Evolutionary conservation across 495 filamentous ascomycete genomes (phyloP).

Genomic region (Hypomontagnella monticulosa): DNA sequence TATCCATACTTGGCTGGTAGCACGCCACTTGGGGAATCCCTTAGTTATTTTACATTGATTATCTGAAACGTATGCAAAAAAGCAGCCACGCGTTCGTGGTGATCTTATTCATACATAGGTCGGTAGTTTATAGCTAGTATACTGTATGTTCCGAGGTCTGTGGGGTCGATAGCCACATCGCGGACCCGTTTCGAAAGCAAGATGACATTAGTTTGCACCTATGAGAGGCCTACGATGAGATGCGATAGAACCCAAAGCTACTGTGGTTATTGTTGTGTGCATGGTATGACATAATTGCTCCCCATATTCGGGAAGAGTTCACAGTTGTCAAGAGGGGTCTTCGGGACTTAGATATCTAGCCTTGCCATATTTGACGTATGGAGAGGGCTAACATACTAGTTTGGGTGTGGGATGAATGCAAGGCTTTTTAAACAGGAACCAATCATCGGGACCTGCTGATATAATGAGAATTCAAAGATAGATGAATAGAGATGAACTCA

Average conservation of each 20-base stretch:
- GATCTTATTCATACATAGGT: constrained; percentile 26
- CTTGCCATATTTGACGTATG: constrained; percentile 33
- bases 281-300: constrained; percentile 39
- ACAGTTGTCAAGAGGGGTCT: constrained; percentile 12
- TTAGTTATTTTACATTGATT: constrained; percentile 9
- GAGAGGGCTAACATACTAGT: constrained; percentile 12
- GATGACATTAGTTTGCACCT: constrained; percentile 31
- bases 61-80: constrained; percentile 39
- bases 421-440: constrained; percentile 19
- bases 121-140: constrained; percentile 18
- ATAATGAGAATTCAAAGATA: constrained; percentile 25
- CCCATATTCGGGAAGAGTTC: constrained; percentile 19
- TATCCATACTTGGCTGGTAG: constrained; percentile 11
- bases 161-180: constrained; percentile 24
- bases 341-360: constrained; percentile 38
- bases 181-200: constrained; percentile 26
- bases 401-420: constrained; percentile 12
- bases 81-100: constrained; percentile 32
- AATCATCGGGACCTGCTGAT: constrained; percentile 17
- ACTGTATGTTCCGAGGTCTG: not conserved
- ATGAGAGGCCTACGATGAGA: constrained; percentile 24
- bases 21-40: constrained; percentile 19
- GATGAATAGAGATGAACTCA: constrained; percentile 19
- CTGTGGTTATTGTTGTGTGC: constrained; percentile 18
- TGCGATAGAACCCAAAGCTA: constrained; percentile 1